Base-by-base conservation (phyloP, 371 early-diverging fungal genomes). In the Blakeslea trispora region DNA sequence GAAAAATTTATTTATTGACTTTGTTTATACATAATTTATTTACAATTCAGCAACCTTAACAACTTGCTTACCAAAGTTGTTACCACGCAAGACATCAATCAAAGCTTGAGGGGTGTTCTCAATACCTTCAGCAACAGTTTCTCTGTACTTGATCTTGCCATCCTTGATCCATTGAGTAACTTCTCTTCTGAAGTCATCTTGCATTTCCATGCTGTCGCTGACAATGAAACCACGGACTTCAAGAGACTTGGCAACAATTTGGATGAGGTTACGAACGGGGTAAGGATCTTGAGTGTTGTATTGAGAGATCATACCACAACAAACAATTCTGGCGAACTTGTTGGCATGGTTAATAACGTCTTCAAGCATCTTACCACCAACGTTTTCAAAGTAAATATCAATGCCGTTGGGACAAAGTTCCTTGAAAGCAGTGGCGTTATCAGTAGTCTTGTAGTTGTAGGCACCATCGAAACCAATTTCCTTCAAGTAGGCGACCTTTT, bases 21-120 rank as follows among this genome's bases (percentile, higher is more conserved):
- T n/a, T n/a, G n/a, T n/a, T 37, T 37, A 13, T 37, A 37, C 37
- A 37, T 37, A 2, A 6, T 37, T 10, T 56, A 52, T 59, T 68
- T 74, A 74, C 47, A 69, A 50, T 45, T 76, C 71, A 24, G 78
- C 79, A 64, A 88, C 83, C 70, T 90, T 85, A 63, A 94, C 80
- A 23, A 92, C 66, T 71, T 85, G 81, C 82, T 95, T 95, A 56
- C 95, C 95, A 57, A 85, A 85, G 78, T 93, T 93, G n/a, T 69
- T 79, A 40, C 94, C 93, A 50, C 83, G 81, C 59, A 92, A 79
- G 58, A 95, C 72, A 48, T 81, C 86, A 24, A 91, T 66, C 42
- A 93, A 79, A 1, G 90, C 92, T 39, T 79, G 68, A 13, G 93
- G 93, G 9, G 90, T 84, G 46, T 84, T 88, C 46, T 92, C 93